phyloP scores from a whole-genome alignment of 805 yeast genomes.

The Yamadazyma olivae region DNA sequence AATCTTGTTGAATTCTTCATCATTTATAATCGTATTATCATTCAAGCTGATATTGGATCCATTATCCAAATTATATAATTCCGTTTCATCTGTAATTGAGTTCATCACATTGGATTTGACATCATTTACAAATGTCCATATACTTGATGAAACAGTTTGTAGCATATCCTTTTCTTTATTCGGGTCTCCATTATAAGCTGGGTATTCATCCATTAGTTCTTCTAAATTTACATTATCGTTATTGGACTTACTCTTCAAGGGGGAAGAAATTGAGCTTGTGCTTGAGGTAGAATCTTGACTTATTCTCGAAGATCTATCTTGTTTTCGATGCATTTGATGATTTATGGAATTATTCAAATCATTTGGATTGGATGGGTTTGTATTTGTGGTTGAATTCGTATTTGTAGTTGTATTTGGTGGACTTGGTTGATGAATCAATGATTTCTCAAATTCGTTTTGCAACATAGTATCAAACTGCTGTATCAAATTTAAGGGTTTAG shows the following conservation, averaged over 20 bases:
- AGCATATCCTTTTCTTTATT: slow-evolving; percentile 31
- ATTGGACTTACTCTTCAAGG: slow-evolving; percentile 18
- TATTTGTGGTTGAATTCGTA: background rate
- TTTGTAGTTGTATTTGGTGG: background rate
- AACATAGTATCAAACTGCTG: slow-evolving; percentile 68
- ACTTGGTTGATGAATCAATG: slow-evolving; percentile 12
- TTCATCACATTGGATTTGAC: slow-evolving; percentile 30
- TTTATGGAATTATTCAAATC: background rate
- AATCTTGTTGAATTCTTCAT: slow-evolving; percentile 7
- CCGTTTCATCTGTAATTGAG: slow-evolving; percentile 9
- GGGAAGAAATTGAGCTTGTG: slow-evolving; percentile 19
- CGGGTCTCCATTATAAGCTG: background rate
- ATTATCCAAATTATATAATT: slow-evolving; percentile 22
- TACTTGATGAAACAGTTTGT: slow-evolving; percentile 37
- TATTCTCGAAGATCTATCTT: slow-evolving; percentile 8
- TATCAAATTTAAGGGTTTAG: slow-evolving; percentile 57
- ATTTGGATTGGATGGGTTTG: background rate
- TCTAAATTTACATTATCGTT: slow-evolving; percentile 10
- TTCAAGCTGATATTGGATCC: slow-evolving; percentile 17
- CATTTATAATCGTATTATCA: slow-evolving; percentile 7
- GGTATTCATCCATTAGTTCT: slow-evolving; percentile 7
- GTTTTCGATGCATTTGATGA: too few species aligned
- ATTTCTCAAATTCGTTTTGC: slow-evolving; percentile 62
- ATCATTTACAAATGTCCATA: slow-evolving; percentile 44
- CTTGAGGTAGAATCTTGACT: slow-evolving; percentile 23